Conservation (phyloP, 129 eudicot species). For the Flaveria brownii region DNA sequence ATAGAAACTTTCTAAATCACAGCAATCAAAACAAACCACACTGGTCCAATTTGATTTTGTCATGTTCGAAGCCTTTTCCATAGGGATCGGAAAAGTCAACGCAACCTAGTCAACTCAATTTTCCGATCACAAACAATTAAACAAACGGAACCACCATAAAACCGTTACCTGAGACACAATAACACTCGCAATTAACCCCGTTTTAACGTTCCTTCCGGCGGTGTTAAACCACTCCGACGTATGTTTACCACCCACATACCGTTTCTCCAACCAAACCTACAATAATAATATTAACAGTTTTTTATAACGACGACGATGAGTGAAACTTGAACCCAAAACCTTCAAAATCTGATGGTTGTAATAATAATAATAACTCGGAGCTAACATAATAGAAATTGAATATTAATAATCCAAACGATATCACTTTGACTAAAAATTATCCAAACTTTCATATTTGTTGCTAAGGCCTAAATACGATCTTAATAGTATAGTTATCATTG, state of each 20-base stretch:
- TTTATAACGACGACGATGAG: too few relatives aligned
- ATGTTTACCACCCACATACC: slow-evolving; percentile 88
- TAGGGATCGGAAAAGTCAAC: slow-evolving; percentile 28
- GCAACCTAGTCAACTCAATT: slow-evolving; percentile 1
- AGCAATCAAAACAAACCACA: too few relatives aligned
- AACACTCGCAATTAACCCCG: slow-evolving; percentile 99
- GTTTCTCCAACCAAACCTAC: slow-evolving; percentile 97
- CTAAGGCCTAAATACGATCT: too few relatives aligned
- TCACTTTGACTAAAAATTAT: too few relatives aligned
- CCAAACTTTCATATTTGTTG: too few relatives aligned
- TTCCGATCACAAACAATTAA: slow-evolving; percentile 14
- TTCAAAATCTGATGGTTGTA: too few relatives aligned
- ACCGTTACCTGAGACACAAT: slow-evolving; percentile 89
- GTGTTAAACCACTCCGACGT: slow-evolving; percentile 99
- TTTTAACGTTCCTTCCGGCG: slow-evolving; percentile 95
- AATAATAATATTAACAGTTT: not conserved
- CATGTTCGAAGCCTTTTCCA: slow-evolving; percentile 2
- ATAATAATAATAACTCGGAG: too few relatives aligned
- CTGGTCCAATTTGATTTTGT: not conserved
- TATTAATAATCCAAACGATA: too few relatives aligned
- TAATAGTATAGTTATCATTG: too few relatives aligned
- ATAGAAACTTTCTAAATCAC: too few relatives aligned
- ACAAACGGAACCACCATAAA: not conserved
- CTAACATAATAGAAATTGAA: too few relatives aligned
- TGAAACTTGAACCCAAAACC: too few relatives aligned